Evolutionary conservation across 306 rosid genomes (phyloP).

Genomic region (Prunus mume): DNA sequence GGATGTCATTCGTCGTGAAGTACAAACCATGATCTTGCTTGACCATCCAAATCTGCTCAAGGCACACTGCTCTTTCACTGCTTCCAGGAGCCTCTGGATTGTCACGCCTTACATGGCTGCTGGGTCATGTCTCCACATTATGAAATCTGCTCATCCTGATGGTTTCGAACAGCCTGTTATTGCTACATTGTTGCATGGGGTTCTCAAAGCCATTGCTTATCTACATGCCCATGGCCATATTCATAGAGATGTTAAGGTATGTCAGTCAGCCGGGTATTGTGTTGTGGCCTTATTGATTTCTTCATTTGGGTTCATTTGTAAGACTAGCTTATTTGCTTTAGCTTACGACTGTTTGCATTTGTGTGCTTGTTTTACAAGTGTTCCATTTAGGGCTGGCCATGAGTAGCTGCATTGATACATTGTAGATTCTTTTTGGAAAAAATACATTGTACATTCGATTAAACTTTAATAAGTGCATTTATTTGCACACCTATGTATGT

Average conservation of each 20-base stretch:
- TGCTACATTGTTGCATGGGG: conserved; percentile 68
- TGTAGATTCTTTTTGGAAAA: neutral
- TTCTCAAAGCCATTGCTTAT: conserved; percentile 80
- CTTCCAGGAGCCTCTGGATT: conserved; percentile 86
- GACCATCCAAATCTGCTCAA: conserved; percentile 76
- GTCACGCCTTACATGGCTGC: conserved; percentile 98
- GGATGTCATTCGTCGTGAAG: conserved; percentile 88
- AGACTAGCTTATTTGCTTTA: too few relatives aligned
- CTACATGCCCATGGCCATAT: conserved; percentile 88
- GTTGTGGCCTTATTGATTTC: too few relatives aligned
- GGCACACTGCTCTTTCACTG: conserved; percentile 84
- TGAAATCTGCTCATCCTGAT: conserved; percentile 74
- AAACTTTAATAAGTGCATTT: neutral
- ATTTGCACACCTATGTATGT: neutral
- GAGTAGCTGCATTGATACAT: neutral
- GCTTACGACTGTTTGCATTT: neutral
- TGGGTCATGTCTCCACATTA: conserved; percentile 90
- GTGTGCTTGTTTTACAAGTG: neutral
- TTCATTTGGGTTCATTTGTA: too few relatives aligned
- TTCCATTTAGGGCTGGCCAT: neutral
- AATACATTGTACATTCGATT: neutral
- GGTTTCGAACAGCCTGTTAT: conserved; percentile 88
- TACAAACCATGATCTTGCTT: conserved; percentile 82
- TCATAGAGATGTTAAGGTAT: conserved; percentile 93
- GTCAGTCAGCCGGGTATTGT: neutral